A percentile compares a stretch with the other conserved stretches of the same genome.
Evolutionary conservation across 2,329 filamentous ascomycete species (phyloP).

Genomic region (Pseudohalonectria lignicola): DNA sequence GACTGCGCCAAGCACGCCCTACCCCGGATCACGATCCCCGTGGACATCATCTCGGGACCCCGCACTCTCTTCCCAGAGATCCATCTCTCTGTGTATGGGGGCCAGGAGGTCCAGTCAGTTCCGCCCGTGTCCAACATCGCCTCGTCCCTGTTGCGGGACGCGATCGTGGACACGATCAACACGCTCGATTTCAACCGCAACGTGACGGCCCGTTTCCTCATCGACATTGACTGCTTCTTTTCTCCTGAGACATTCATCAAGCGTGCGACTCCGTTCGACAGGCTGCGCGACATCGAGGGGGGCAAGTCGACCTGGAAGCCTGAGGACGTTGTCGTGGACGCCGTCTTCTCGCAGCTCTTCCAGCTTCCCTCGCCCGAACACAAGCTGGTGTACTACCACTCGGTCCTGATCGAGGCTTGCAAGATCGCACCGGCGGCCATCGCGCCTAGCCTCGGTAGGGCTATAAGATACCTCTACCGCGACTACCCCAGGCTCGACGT

Average conservation of each 20-base stretch:
- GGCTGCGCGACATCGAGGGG: slow-evolving; percentile 58
- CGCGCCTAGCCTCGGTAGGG: slow-evolving; percentile 82
- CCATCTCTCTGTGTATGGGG: slow-evolving; percentile 83
- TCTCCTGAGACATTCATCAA: slow-evolving; percentile 83
- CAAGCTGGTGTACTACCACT: slow-evolving; percentile 94
- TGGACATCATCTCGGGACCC: slow-evolving; percentile 62
- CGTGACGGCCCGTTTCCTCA: slow-evolving; percentile 74
- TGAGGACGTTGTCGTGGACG: slow-evolving; percentile 94
- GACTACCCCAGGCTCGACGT: slow-evolving; percentile 75
- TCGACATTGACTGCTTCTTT: slow-evolving; percentile 94
- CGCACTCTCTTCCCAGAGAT: slow-evolving; percentile 81
- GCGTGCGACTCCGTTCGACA: slow-evolving; percentile 84
- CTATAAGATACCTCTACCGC: slow-evolving; percentile 84
- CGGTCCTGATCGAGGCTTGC: slow-evolving; percentile 87
- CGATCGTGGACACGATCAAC: slow-evolving; percentile 85
- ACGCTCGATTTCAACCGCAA: slow-evolving; percentile 88
- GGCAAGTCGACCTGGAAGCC: slow-evolving; percentile 83
- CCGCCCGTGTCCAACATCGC: slow-evolving; percentile 67
- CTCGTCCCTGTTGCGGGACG: slow-evolving; percentile 74
- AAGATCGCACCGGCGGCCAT: slow-evolving; percentile 95
- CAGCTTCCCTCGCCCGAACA: slow-evolving; percentile 80
- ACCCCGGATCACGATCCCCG: slow-evolving; percentile 65
- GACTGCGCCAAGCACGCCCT: slow-evolving; percentile 63
- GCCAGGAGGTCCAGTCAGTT: slow-evolving; percentile 83
- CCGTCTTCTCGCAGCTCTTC: slow-evolving; percentile 91